phyloP scores from a whole-genome alignment of 176 grass and related monocot genomes.

The Thalia dealbata region DNA sequence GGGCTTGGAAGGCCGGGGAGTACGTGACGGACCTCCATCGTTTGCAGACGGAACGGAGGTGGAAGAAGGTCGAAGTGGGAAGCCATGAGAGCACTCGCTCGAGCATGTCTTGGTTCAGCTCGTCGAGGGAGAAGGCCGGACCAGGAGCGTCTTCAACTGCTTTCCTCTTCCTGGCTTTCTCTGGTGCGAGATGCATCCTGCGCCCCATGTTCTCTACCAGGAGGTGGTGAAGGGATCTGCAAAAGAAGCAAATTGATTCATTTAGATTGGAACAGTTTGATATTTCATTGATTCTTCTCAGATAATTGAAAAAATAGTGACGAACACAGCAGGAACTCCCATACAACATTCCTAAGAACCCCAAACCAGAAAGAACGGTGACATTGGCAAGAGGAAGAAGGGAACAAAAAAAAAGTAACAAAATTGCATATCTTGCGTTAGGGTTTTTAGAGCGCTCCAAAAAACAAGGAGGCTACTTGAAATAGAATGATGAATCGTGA shows the following conservation, averaged over 20 bases:
- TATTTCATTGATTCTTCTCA: no score
- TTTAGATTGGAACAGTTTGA: no score
- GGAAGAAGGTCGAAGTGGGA: constrained; percentile 54
- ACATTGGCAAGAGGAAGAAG: no score
- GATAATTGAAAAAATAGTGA: no score
- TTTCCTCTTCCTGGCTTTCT: constrained; percentile 23
- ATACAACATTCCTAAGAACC: no score
- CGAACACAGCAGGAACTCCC: no score
- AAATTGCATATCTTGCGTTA: neutral
- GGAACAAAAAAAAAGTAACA: neutral
- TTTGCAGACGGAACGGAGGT: constrained; percentile 46
- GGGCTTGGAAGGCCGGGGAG: constrained; percentile 44
- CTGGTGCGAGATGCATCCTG: neutral
- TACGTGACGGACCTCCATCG: constrained; percentile 35
- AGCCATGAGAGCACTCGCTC: constrained; percentile 62
- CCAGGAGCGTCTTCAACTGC: neutral
- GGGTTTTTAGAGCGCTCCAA: no score
- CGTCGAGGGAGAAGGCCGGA: constrained; percentile 20
- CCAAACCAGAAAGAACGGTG: no score
- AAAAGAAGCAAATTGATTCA: no score
- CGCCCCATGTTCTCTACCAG: neutral
- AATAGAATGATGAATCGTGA: neutral
- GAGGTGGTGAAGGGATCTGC: neutral
- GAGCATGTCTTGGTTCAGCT: constrained; percentile 71
- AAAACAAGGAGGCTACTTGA: neutral